Percentiles rank a stretch among this genome's conserved stretches.
Conservation (phyloP, 768 basidiomycete genomes). For the Trametes cingulata region DNA sequence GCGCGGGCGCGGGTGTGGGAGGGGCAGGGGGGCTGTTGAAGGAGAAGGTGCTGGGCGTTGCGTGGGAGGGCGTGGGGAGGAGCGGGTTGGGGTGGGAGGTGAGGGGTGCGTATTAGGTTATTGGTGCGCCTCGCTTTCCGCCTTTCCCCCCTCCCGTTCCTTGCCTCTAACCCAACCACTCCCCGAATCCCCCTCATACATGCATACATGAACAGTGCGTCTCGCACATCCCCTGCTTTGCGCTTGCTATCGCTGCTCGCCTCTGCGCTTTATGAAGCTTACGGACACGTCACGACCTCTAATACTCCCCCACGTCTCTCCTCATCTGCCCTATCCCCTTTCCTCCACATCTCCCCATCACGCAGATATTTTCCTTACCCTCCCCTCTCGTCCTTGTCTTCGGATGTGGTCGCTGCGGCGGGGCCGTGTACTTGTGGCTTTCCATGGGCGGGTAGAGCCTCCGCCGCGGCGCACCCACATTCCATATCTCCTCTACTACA, state of each 20-base stretch:
- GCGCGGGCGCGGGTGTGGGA: no score
- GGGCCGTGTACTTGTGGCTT: constrained; percentile 19
- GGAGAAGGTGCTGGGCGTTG: constrained; percentile 59
- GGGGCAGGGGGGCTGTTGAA: constrained; percentile 44
- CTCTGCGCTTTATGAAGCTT: constrained; percentile 1
- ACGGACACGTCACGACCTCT: constrained; percentile 11
- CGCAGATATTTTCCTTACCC: neutral
- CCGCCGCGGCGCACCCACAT: constrained; percentile 9
- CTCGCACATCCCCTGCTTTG: neutral
- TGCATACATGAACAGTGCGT: constrained; percentile 10
- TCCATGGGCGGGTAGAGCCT: constrained; percentile 8
- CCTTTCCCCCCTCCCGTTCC: neutral
- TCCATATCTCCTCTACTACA: neutral
- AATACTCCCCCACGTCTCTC: neutral
- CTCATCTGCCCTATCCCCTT: neutral
- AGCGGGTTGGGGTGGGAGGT: constrained; percentile 50
- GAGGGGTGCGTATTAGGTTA: constrained; percentile 1
- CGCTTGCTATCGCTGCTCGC: neutral
- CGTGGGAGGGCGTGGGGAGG: constrained; percentile 60
- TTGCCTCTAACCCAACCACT: neutral
- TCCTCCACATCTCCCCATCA: neutral
- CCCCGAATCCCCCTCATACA: neutral
- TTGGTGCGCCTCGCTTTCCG: neutral
- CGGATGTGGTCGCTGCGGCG: neutral
- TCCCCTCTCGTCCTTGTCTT: neutral